phyloP scores from a whole-genome alignment of 495 filamentous ascomycete species.

The Trichoderma reesei region DNA sequence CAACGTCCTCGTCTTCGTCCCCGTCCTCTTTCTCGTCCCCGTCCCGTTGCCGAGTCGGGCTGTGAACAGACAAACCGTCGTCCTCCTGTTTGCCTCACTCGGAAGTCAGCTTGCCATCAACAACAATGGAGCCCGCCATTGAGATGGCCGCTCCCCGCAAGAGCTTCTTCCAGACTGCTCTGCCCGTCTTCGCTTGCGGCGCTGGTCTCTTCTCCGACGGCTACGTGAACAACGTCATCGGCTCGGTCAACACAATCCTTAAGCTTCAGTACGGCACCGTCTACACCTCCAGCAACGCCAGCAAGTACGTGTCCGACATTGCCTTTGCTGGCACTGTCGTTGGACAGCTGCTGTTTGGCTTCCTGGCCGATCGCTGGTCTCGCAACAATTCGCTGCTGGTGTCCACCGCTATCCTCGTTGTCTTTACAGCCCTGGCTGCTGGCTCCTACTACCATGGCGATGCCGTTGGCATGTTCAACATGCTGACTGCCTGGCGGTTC shows the following conservation, averaged over 20 bases:
- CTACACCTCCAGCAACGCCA: constrained; percentile 56
- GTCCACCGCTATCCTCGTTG: constrained; percentile 70
- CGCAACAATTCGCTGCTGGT: constrained; percentile 71
- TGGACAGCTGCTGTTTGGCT: constrained; percentile 76
- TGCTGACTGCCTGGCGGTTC: constrained; percentile 78
- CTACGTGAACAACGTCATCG: constrained; percentile 84
- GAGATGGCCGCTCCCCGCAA: not conserved
- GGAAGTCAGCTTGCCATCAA: not conserved
- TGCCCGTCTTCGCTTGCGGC: constrained; percentile 66
- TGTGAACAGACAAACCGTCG: not conserved
- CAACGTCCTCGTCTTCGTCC: not conserved
- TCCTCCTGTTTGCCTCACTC: not conserved
- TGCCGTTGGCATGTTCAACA: constrained; percentile 62
- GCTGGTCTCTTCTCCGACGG: constrained; percentile 87
- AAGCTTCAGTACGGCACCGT: constrained; percentile 47
- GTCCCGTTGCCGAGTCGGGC: not conserved
- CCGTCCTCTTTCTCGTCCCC: not conserved
- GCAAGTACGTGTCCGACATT: constrained; percentile 63
- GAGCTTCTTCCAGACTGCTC: constrained; percentile 14
- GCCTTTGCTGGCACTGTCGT: constrained; percentile 85
- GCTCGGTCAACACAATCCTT: constrained; percentile 67
- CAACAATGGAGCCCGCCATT: constrained; percentile 1
- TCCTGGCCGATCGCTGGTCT: constrained; percentile 71
- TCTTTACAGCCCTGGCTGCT: constrained; percentile 71
- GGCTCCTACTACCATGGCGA: constrained; percentile 65